Conservation (phyloP, 345 rosid species). For the Populus alba region DNA sequence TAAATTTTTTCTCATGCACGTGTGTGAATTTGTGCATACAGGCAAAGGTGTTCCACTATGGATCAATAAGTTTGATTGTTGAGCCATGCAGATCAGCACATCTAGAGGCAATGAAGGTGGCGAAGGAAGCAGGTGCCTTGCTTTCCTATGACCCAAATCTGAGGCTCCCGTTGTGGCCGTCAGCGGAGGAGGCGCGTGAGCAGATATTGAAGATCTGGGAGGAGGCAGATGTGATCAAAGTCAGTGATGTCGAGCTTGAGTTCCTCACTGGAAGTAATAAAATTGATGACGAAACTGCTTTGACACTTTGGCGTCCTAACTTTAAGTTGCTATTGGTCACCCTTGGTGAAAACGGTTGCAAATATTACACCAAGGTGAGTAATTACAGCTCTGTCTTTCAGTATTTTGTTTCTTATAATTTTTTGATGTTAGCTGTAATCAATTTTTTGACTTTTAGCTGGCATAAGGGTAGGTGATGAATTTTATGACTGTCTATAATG, state of each 20-base stretch:
- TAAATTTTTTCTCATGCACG: no score
- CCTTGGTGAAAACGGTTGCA: slow-evolving; percentile 92
- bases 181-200: slow-evolving; percentile 74
- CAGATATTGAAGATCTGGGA: slow-evolving; percentile 97
- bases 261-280: slow-evolving; percentile 85
- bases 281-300: slow-evolving; percentile 67
- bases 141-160: slow-evolving; percentile 95
- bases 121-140: slow-evolving; percentile 80
- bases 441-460: slow-evolving; percentile 5
- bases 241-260: slow-evolving; percentile 89
- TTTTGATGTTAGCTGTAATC: not conserved
- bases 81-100: slow-evolving; percentile 99
- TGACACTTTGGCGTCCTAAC: slow-evolving; percentile 85
- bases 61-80: slow-evolving; percentile 94
- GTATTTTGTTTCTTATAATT: not conserved
- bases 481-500: not conserved
- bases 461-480: slow-evolving; percentile 10
- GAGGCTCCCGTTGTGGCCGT: slow-evolving; percentile 92
- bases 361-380: slow-evolving; percentile 84
- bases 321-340: slow-evolving; percentile 86
- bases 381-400: not conserved
- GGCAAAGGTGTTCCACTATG: slow-evolving; percentile 92
- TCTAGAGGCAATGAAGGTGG: slow-evolving; percentile 85
- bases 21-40: slow-evolving; percentile 7
- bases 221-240: slow-evolving; percentile 88